These are phyloP conservation scores for Magnusiomyces suaveolens DNA, from an alignment of 1,139 yeast genomes.

Conservation along the genomic window DNA sequence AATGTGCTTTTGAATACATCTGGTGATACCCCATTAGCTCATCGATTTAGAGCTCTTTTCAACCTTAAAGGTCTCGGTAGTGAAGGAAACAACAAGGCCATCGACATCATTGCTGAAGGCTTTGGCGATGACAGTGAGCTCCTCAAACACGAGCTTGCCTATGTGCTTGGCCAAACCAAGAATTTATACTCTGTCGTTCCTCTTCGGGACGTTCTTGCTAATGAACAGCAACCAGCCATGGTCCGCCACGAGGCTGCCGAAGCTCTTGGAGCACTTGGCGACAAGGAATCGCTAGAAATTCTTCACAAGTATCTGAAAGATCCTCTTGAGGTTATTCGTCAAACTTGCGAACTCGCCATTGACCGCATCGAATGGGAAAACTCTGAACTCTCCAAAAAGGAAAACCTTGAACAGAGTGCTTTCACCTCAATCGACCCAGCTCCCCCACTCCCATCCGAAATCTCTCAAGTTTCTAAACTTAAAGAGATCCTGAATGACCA, in stretches of 20 bases:
- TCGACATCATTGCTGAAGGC: slow-evolving; percentile 71
- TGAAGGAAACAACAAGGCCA: slow-evolving; percentile 55
- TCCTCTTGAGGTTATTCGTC: slow-evolving; percentile 80
- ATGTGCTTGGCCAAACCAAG: slow-evolving; percentile 94
- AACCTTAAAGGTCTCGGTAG: slow-evolving; percentile 77
- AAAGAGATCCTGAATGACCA: slow-evolving; percentile 66
- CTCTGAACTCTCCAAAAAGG: slow-evolving; percentile 53
- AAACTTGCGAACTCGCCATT: slow-evolving; percentile 95
- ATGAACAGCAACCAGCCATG: slow-evolving; percentile 65
- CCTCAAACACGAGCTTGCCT: slow-evolving; percentile 94
- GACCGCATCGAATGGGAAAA: slow-evolving; percentile 91
- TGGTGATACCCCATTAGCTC: slow-evolving; percentile 67
- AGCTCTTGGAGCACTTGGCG: slow-evolving; percentile 94
- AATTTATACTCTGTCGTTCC: slow-evolving; percentile 68
- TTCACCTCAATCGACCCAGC: slow-evolving; percentile 95
- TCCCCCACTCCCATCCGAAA: slow-evolving; percentile 73
- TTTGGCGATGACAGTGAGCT: slow-evolving; percentile 82
- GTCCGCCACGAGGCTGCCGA: slow-evolving; percentile 99
- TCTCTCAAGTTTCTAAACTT: slow-evolving; percentile 51
- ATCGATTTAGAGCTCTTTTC: slow-evolving; percentile 86
- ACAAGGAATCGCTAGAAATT: slow-evolving; percentile 58
- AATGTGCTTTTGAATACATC: slow-evolving; percentile 26
- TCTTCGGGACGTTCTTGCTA: slow-evolving; percentile 61
- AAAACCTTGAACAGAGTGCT: slow-evolving; percentile 62
- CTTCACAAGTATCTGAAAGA: slow-evolving; percentile 63